phyloP scores from a whole-genome alignment of 495 filamentous ascomycete genomes.

The Paragyromitra xinjiangensis region DNA sequence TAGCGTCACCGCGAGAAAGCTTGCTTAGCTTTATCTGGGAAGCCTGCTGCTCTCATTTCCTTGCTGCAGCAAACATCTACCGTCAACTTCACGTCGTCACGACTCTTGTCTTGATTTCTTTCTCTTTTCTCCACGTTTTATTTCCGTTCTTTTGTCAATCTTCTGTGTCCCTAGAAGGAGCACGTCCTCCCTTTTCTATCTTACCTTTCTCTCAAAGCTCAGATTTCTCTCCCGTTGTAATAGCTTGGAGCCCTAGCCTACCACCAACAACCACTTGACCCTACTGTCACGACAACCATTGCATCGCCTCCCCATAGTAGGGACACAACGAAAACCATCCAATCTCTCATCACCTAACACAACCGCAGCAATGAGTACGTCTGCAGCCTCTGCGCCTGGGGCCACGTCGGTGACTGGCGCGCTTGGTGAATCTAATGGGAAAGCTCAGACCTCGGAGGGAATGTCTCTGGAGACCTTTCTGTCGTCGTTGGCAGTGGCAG shows the following conservation, averaged over 20 bases:
- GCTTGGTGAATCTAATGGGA: constrained; percentile 46
- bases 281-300: constrained; percentile 9
- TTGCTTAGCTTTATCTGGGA: constrained; percentile 23
- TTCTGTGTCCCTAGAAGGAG: constrained; percentile 40
- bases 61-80: background rate
- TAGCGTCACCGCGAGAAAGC: constrained; percentile 35
- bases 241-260: background rate
- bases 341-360: background rate
- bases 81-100: constrained; percentile 31
- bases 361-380: background rate
- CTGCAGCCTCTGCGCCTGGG: background rate
- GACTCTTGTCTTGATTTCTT: constrained; percentile 7
- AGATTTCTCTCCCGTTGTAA: background rate
- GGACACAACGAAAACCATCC: background rate
- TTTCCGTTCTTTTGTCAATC: constrained; percentile 13
- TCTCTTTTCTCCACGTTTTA: constrained; percentile 17
- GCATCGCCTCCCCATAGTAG: constrained; percentile 3
- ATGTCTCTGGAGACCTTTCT: constrained; percentile 73
- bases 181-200: constrained; percentile 6
- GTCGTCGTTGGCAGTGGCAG: constrained; percentile 75
- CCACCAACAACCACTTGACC: background rate
- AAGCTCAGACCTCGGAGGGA: constrained; percentile 62
- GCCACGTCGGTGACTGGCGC: constrained; percentile 1
- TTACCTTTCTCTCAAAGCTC: background rate
- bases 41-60: constrained; percentile 29